phyloP scores from a whole-genome alignment of 768 basidiomycete species.

The Tylopilus intermedius region DNA sequence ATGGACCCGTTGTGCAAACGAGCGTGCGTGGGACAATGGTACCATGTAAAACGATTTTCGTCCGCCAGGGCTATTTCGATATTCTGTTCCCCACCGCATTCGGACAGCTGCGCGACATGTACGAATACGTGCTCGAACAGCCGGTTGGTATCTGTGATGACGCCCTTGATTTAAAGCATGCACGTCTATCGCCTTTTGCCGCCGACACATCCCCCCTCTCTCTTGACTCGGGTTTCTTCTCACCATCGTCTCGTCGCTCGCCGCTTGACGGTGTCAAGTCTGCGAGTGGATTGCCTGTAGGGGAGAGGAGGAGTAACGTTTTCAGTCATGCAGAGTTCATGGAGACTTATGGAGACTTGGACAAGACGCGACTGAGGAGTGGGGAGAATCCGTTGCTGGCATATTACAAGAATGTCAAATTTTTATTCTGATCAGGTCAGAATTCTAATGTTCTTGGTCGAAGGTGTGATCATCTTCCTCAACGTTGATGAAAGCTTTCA shows the following conservation, averaged over 20 bases:
- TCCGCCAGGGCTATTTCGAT: constrained; percentile 94
- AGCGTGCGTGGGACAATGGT: constrained; percentile 80
- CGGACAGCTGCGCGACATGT: constrained; percentile 79
- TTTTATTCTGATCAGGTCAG: constrained; percentile 59
- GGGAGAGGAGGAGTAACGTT: constrained; percentile 76
- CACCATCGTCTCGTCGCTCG: constrained; percentile 47
- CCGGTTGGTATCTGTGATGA: constrained; percentile 32
- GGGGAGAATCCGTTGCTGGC: constrained; percentile 88
- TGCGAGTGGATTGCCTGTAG: constrained; percentile 73
- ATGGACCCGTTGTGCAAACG: constrained; percentile 94
- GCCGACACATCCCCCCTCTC: constrained; percentile 46
- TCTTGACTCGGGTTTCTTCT: constrained; percentile 66
- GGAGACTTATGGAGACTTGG: constrained; percentile 74
- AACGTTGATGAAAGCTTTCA: neutral
- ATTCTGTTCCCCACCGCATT: constrained; percentile 98
- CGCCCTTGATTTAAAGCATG: constrained; percentile 18
- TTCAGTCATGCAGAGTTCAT: constrained; percentile 88
- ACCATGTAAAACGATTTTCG: constrained; percentile 84
- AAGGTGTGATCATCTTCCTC: neutral
- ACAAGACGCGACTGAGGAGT: constrained; percentile 63
- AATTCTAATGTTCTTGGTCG: neutral
- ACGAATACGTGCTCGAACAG: constrained; percentile 73
- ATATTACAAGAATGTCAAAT: constrained; percentile 91
- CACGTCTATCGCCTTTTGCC: constrained; percentile 50
- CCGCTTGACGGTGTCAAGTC: constrained; percentile 70